Evolutionary conservation across 192 early-diverging fungal species (phyloP), one percentile per base, ranked within the genome.

Genomic region (Gaertneriomyces semiglobifer): DNA sequence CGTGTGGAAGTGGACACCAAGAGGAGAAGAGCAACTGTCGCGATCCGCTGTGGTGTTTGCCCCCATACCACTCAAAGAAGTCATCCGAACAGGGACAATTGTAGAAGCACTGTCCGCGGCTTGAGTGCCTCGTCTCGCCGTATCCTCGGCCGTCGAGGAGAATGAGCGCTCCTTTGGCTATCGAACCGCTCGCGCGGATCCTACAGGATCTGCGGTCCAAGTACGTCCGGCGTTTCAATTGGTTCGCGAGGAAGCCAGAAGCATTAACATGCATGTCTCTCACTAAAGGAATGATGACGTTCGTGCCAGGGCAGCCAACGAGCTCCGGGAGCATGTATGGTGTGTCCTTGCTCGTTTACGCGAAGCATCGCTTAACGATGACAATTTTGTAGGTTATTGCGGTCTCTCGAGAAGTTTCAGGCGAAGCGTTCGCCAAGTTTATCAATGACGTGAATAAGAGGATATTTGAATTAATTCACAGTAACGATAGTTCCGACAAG

Each of bases 391-490:
- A 86, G 79, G 85, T 84, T n/a, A 64, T 70, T 11, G 58, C 75
- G 14, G 71, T 79, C 18, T 79, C 84, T 19, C 77, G 89, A 14
- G 90, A 93, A 70, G 63, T 90, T 9, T 86, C 89, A 11, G 88
- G 82, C 25, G 88, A 93, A 53, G 78, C 77, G 39, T 81, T 88
- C 47, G 83, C 84, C 18, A 84, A 86, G 67, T 90, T 93, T 66
- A 85, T 87, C 50, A 88, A 84, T 62, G 90, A 93, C 44, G 81
- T 93, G 53, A 90, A 92, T 73, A 79, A 84, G 56, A 79, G 86
- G 9, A 90, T 93, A 47, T 92, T 89, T 77, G 88, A 91, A 67
- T 77, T 91, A 3, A 84, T 93, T 25, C 86, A 91, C 63, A 83
- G 84, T 58, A 81, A 73, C 19, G 90, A 93, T 56, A 86, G 80